Percentiles rank a stretch among this genome's conserved stretches.
phyloP scores from a whole-genome alignment of 768 basidiomycete genomes.

The Clavaria fumosa region DNA sequence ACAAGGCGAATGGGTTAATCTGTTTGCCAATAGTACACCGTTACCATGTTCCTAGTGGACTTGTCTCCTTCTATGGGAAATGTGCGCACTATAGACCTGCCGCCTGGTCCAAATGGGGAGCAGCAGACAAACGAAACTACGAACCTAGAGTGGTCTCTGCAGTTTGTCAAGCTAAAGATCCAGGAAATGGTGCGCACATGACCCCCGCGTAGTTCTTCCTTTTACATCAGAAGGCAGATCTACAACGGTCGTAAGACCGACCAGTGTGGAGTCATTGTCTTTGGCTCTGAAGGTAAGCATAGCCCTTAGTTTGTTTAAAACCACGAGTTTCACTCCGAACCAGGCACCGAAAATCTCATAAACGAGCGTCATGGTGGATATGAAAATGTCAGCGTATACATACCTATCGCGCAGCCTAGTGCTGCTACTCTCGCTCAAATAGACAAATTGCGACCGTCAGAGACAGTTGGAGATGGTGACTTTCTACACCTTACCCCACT shows the following conservation, averaged over 20 bases:
- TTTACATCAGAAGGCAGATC: slow-evolving; percentile 36
- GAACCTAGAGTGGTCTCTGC: slow-evolving; percentile 68
- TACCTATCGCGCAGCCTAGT: slow-evolving; percentile 53
- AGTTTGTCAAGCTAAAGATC: slow-evolving; percentile 80
- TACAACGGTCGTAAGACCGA: slow-evolving; percentile 88
- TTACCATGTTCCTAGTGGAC: slow-evolving; percentile 84
- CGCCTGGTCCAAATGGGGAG: slow-evolving; percentile 37
- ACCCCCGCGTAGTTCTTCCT: neutral
- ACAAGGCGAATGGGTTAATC: slow-evolving; percentile 10
- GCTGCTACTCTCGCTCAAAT: slow-evolving; percentile 50
- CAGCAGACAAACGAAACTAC: slow-evolving; percentile 41
- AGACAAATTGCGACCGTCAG: slow-evolving; percentile 41
- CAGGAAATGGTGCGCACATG: slow-evolving; percentile 62
- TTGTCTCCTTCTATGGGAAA: slow-evolving; percentile 75
- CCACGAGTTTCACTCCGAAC: neutral
- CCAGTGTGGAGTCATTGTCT: slow-evolving; percentile 77
- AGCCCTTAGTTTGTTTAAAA: neutral
- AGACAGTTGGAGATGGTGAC: slow-evolving; percentile 51
- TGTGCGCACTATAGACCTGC: slow-evolving; percentile 37
- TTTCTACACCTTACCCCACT: slow-evolving; percentile 2
- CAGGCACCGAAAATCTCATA: slow-evolving; percentile 55
- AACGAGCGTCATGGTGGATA: slow-evolving; percentile 51
- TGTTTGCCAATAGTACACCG: slow-evolving; percentile 43
- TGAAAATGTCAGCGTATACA: slow-evolving; percentile 55
- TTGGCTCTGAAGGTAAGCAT: slow-evolving; percentile 61